Base-by-base conservation (phyloP, 371 early-diverging fungal genomes). In the Actinomucor elegans region DNA sequence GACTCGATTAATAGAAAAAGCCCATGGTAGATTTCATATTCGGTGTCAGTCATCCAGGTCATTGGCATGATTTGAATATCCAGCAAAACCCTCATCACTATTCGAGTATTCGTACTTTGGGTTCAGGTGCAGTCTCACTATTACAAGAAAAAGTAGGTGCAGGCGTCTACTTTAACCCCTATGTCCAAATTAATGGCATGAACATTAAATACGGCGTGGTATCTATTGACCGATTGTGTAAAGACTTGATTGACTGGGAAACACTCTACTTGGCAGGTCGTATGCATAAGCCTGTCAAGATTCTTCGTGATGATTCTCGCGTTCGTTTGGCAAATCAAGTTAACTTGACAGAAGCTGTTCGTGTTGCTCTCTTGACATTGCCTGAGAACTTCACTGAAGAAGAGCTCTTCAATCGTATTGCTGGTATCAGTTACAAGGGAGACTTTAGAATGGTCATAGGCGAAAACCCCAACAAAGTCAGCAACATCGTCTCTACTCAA, bases 11-110 rank as follows among this genome's bases (percentile, higher is more conserved):
- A 11, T 28, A 69, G 71, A 66, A 77, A 71, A 81, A 87, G 52
- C 87, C 89, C 0, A 93, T 95, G 93, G 83, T 96, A 1, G 99
- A 98, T 67, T 85, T 94, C 50, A 87, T 98, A 20, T 94, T 98
- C 78, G 98, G 89, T 15, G 99, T 98, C 15, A 85, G 91, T n/a
- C 94, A 97, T 68, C 89, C 97, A 17, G 87, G 87, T 55, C 96
- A 95, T 67, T 98, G 97, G 97, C 99, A 98, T 59, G 90, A 91
- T 28, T 79, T 94, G 48, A 98, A 97, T 69, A 77, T 96, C 31
- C 82, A 88, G 24, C 94, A 94, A 64, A 84, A 96, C 65, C 88
- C 87, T 10, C 75, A 84, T 31, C 97, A 98, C 63, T 98, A 98
- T 66, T 94, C 97, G 11, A 60, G 84, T 23, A 46, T 94, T 57